phyloP scores from a whole-genome alignment of 2,329 filamentous ascomycete species.

The Sarocladium oryzae region DNA sequence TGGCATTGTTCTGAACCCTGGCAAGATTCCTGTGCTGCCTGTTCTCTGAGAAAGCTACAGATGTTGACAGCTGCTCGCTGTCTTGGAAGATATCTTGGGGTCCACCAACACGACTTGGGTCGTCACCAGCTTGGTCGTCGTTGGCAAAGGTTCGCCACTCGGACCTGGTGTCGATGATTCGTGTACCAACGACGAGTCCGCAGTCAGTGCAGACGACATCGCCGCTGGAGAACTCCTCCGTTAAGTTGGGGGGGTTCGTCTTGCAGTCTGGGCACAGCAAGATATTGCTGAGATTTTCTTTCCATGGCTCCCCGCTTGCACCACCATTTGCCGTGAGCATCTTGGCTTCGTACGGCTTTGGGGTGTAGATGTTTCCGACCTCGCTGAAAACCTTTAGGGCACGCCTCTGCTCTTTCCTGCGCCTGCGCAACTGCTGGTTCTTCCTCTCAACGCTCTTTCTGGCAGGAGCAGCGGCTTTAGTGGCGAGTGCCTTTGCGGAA shows the following conservation, averaged over 20 bases:
- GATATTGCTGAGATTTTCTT: constrained; percentile 80
- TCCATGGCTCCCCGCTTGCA: constrained; percentile 42
- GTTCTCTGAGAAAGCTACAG: constrained; percentile 76
- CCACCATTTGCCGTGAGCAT: constrained; percentile 38
- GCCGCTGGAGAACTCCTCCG: constrained; percentile 86
- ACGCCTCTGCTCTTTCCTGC: constrained; percentile 26
- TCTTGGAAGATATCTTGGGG: constrained; percentile 84
- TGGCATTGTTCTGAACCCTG: constrained; percentile 79
- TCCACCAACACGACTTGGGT: constrained; percentile 96
- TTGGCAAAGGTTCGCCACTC: constrained; percentile 99
- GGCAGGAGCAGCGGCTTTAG: constrained; percentile 7
- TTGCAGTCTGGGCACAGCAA: constrained; percentile 87
- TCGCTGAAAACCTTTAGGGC: constrained; percentile 34
- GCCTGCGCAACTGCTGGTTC: constrained; percentile 25
- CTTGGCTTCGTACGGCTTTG: constrained; percentile 35
- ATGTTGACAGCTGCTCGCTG: constrained; percentile 82
- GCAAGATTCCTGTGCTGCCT: constrained; percentile 67
- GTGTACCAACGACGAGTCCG: constrained; percentile 81
- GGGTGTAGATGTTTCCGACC: constrained; percentile 35
- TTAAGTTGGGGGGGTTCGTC: constrained; percentile 82
- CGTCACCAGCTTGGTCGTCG: constrained; percentile 92
- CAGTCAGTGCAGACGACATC: constrained; percentile 92
- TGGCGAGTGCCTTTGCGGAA: constrained; percentile 15
- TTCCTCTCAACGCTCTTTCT: constrained; percentile 25
- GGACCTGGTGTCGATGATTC: constrained; percentile 90